Conservation (phyloP, 202 grass and related monocot species). For the Bolboschoenoplectus hybrid region DNA sequence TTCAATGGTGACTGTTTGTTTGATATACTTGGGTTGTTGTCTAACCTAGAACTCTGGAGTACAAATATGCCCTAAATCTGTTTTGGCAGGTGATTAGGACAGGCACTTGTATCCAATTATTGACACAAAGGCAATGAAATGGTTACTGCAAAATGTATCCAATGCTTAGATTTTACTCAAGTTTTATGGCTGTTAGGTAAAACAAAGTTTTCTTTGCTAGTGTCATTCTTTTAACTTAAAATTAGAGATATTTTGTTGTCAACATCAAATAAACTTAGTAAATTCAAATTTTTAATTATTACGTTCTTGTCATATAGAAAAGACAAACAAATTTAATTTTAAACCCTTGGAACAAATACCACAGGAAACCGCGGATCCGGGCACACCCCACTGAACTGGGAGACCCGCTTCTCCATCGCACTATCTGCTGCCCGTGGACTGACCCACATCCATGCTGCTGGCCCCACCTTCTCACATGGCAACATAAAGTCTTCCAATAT, state of each 20-base stretch:
- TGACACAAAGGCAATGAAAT: not conserved
- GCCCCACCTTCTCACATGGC: constrained; percentile 76
- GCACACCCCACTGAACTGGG: constrained; percentile 74
- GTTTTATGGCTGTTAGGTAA: constrained; percentile 13
- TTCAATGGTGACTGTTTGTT: constrained; percentile 7
- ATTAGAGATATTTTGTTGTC: not conserved
- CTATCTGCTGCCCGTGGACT: constrained; percentile 73
- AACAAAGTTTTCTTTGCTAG: constrained; percentile 18
- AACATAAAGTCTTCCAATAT: constrained; percentile 99
- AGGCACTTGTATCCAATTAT: constrained; percentile 10
- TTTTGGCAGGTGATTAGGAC: constrained; percentile 11
- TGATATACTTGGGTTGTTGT: constrained; percentile 5
- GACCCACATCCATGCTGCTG: constrained; percentile 76
- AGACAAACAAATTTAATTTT: not conserved
- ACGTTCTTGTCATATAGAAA: not conserved
- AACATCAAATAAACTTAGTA: not conserved
- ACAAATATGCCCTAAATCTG: not conserved
- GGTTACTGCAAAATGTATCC: constrained; percentile 14
- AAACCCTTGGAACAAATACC: not conserved
- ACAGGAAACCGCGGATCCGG: constrained; percentile 84
- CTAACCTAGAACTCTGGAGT: constrained; percentile 14
- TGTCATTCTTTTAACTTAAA: constrained; percentile 14
- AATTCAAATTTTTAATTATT: not conserved
- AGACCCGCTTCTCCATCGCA: constrained; percentile 65
- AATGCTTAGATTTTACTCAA: constrained; percentile 33